Conservation (phyloP, 2,329 filamentous ascomycete genomes). For the Apiospora pterosperma region DNA sequence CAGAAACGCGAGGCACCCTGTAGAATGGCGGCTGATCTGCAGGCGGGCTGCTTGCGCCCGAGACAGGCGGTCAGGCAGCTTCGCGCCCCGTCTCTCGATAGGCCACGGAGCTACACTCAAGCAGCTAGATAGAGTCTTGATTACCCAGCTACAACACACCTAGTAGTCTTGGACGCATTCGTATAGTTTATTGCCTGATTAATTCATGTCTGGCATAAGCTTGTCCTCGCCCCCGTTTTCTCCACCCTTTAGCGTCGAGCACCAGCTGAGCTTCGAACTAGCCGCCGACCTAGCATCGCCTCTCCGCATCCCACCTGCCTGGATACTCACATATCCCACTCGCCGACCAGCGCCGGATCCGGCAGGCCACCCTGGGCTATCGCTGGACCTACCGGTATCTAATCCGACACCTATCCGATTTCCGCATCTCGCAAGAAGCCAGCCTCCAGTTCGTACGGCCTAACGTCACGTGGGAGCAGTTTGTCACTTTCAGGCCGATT, state of each 20-base stretch:
- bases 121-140: no score
- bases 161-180: no score
- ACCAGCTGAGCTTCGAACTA: not conserved
- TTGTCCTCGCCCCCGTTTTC: no score
- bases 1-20: no score
- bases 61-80: no score
- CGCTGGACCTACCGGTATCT: conserved; percentile 29
- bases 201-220: no score
- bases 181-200: no score
- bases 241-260: not conserved
- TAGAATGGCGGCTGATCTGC: no score
- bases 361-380: conserved; percentile 25
- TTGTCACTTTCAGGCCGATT: conserved; percentile 10
- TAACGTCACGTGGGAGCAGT: conserved; percentile 15
- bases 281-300: not conserved
- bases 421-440: conserved; percentile 27
- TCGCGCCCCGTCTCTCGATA: no score
- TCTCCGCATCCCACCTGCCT: conserved; percentile 5
- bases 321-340: conserved; percentile 10
- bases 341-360: not conserved
- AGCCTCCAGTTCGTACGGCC: conserved; percentile 11
- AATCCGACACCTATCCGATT: conserved; percentile 30
- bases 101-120: no score
- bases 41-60: no score
- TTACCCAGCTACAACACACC: no score